Base-by-base conservation (phyloP, 2,329 filamentous ascomycete species). In the Fusarium sp. region DNA sequence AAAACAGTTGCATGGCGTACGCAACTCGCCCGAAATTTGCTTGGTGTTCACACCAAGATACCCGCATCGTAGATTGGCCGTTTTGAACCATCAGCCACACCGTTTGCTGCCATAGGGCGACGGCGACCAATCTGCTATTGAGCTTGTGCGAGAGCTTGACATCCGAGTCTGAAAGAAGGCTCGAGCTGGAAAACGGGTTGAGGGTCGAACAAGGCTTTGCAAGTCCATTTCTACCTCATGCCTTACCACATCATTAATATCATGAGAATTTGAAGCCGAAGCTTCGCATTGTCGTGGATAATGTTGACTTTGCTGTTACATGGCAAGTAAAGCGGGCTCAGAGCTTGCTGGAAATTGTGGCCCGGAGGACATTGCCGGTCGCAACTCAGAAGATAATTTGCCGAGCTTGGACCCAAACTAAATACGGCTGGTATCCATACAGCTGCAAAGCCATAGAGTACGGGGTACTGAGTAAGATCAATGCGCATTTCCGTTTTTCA, bases 21-120 rank as follows among this genome's bases (percentile, higher is more conserved):
- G 24, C 32, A 65, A 62, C 62, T 51, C 51, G 43, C 55, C 60
- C 65, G 26, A 52, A 65, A 53, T 45, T 46, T 53, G 50, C 22
- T 40, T 62, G 54, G 59, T 68, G 65, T 65, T 56, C 58, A 65
- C 59, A 64, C 63, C 64, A 59, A 50, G 63, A 54, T 67, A 64
- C 44, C 64, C 51, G 65, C 41, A 56, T 53, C 39, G 26, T 53
- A 51, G 50, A 33, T 54, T 54, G 51, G 37, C 26, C 58, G 45
- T 68, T 58, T 20, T 60, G 19, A 62, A 46, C 43, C 47, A 52
- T 54, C 37, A 65, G 65, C 49, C 65, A 67, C 65, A 65, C 28
- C 32, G 41, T 43, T 35, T 22, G 40, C 60, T 32, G 19, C 26
- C 20, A 50, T 40, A 60, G 22, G 32, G 41, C 43, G 30, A 32